phyloP scores from a whole-genome alignment of 73 alveolate species.

The Durusdinium trenchii region DNA sequence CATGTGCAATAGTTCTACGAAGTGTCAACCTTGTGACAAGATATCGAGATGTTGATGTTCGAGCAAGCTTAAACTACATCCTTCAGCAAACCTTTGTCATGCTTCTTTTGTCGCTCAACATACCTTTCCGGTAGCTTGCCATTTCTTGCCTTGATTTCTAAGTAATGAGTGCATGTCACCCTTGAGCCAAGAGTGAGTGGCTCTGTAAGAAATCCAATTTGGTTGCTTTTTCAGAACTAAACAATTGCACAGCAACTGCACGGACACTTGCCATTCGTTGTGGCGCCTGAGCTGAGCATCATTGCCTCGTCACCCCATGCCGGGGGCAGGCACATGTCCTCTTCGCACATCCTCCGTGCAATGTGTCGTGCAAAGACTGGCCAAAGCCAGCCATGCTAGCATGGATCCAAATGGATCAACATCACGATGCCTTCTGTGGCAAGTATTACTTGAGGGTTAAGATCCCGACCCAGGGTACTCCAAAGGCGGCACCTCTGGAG shows the following conservation, averaged over 20 bases:
- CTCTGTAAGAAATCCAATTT: too few relatives aligned
- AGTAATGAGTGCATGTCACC: too few relatives aligned
- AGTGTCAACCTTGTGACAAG: background rate
- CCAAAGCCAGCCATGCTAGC: background rate
- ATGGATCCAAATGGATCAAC: too few relatives aligned
- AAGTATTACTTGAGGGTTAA: too few relatives aligned
- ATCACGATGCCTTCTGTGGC: too few relatives aligned
- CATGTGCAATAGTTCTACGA: background rate
- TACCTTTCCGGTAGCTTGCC: too few relatives aligned
- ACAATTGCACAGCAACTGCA: background rate
- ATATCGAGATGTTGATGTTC: too few relatives aligned
- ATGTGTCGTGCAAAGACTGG: too few relatives aligned
- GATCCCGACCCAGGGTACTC: background rate
- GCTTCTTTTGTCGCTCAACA: too few relatives aligned
- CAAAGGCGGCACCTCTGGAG: constrained; percentile 53
- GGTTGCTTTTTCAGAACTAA: background rate
- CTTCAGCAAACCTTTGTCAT: too few relatives aligned
- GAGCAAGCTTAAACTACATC: background rate
- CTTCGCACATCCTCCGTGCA: constrained; percentile 43
- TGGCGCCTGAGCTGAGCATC: constrained; percentile 13
- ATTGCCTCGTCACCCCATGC: constrained; percentile 65
- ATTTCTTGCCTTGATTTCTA: too few relatives aligned
- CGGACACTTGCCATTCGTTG: background rate
- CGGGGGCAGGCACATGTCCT: constrained; percentile 62
- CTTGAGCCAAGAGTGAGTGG: too few relatives aligned